Evolutionary conservation across 345 rosid genomes (phyloP).

Genomic region (Populus simonii): DNA sequence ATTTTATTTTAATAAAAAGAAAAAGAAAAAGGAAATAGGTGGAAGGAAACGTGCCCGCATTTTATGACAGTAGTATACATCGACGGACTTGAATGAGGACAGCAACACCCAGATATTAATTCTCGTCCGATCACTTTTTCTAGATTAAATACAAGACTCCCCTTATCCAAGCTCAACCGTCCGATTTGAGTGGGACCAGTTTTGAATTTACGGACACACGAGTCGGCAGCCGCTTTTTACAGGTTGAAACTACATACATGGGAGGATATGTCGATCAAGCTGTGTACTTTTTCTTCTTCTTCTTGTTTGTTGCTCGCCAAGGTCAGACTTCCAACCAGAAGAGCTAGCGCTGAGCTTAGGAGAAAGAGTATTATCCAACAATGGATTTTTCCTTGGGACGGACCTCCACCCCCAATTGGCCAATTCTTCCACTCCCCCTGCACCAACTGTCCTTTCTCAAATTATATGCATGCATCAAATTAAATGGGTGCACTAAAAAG

Average conservation of each 20-base stretch:
- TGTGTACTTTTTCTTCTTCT: too few species aligned
- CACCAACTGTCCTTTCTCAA: neutral
- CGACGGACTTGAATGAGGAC: constrained; percentile 32
- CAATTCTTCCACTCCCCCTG: neutral
- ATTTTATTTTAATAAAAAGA: neutral
- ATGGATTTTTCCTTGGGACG: neutral
- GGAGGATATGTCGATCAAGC: neutral
- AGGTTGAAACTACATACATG: neutral
- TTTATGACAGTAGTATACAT: constrained; percentile 16
- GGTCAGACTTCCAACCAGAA: neutral
- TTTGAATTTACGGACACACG: neutral
- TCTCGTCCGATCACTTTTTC: neutral
- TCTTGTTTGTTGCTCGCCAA: neutral
- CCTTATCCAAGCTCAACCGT: constrained; percentile 1
- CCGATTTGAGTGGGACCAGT: constrained; percentile 4
- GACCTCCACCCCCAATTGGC: neutral
- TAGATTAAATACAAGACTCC: too few species aligned
- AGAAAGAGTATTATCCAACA: neutral
- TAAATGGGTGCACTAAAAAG: neutral
- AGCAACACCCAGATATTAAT: constrained; percentile 21
- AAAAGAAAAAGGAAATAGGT: neutral
- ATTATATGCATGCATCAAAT: neutral
- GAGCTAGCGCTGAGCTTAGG: neutral
- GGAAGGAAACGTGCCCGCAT: constrained; percentile 28
- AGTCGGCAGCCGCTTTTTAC: constrained; percentile 1